Percentiles rank a stretch among this genome's conserved stretches.
Evolutionary conservation across 2,329 filamentous ascomycete species (phyloP).

Genomic region (Diaporthe sp.): DNA sequence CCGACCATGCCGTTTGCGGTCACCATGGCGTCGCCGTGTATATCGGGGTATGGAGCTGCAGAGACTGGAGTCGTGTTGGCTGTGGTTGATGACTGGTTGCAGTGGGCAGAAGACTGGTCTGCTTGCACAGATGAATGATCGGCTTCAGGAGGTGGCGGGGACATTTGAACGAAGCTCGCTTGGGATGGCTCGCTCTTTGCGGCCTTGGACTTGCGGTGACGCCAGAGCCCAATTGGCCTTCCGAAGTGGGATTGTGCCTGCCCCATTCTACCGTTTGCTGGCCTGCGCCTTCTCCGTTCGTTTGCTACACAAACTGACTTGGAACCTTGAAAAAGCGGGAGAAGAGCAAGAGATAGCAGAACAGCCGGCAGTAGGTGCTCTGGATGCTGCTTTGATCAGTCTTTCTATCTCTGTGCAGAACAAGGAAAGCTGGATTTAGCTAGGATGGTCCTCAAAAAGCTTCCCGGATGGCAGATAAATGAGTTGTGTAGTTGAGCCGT

Average conservation of each 20-base stretch:
- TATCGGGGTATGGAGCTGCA: background rate
- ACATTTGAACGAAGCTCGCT: background rate
- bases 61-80: background rate
- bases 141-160: no score
- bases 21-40: background rate
- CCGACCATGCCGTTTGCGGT: background rate
- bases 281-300: background rate
- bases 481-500: background rate
- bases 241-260: conserved; percentile 3
- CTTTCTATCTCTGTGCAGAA: background rate
- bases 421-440: background rate
- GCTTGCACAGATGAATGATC: background rate
- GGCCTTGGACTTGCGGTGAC: background rate
- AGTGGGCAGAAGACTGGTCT: background rate
- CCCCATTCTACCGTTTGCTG: conserved; percentile 10
- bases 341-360: background rate
- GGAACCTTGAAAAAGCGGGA: background rate
- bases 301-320: background rate
- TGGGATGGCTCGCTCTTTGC: background rate
- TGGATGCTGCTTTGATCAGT: background rate
- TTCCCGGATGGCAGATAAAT: background rate
- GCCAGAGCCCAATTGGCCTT: background rate
- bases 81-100: background rate
- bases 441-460: background rate
- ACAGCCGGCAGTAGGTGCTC: background rate